A percentile compares a stretch with the other conserved stretches of the same genome.
Conservation (phyloP, 306 rosid species). For the Argentina anserina region DNA sequence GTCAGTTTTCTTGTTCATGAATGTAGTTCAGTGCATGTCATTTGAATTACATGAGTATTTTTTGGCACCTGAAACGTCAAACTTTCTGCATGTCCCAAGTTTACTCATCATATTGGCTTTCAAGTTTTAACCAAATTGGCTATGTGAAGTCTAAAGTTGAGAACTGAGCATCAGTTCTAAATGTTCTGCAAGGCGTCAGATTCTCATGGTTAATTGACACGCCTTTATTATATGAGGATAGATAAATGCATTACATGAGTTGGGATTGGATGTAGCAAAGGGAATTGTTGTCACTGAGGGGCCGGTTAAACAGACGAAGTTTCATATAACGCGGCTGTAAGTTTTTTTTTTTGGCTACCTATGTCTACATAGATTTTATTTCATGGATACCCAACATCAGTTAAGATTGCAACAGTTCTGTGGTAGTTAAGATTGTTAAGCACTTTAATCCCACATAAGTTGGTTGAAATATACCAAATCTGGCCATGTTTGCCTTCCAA, state of each 20-base stretch:
- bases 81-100: not conserved
- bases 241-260: constrained; percentile 81
- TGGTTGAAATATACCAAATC: not conserved
- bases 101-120: not conserved
- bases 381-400: not conserved
- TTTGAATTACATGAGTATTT: not conserved
- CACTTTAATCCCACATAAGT: not conserved
- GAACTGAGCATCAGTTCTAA: not conserved
- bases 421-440: not conserved
- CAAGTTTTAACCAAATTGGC: not conserved
- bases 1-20: not conserved
- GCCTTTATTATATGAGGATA: constrained; percentile 37
- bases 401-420: not conserved
- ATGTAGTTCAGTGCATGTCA: not conserved
- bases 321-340: constrained; percentile 71
- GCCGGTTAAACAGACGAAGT: constrained; percentile 60
- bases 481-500: not conserved
- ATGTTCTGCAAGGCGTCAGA: not conserved
- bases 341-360: constrained; percentile 6
- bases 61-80: not conserved
- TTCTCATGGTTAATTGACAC: constrained; percentile 21
- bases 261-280: constrained; percentile 93
- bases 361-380: not conserved
- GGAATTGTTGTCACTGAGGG: constrained; percentile 86
- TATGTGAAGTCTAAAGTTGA: not conserved